Percentiles rank a stretch among this genome's conserved stretches.
Evolutionary conservation across 495 filamentous ascomycete species (phyloP).

Genomic region (Symbiotaphrina buchneri): DNA sequence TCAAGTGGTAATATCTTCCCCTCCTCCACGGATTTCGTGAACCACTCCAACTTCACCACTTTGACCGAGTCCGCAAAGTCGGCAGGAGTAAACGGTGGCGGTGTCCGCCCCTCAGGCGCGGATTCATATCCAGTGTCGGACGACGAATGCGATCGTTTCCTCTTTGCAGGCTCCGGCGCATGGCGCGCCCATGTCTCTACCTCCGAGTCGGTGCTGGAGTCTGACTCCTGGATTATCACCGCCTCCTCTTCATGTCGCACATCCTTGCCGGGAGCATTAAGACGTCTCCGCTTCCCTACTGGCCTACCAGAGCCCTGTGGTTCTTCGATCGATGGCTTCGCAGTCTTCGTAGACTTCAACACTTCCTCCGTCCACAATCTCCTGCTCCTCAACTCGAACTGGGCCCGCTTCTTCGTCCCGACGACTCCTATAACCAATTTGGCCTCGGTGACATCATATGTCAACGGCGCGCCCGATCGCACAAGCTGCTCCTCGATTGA

Average conservation of each 20-base stretch:
- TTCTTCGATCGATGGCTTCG: no score
- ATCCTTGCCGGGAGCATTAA: no score
- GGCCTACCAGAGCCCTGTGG: slow-evolving; percentile 1
- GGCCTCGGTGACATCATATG: slow-evolving; percentile 52
- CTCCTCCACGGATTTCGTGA: slow-evolving; percentile 33
- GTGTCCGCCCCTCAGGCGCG: not conserved
- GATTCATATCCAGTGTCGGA: no score
- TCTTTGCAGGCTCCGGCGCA: no score
- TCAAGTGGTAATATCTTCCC: slow-evolving; percentile 30
- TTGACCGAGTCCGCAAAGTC: slow-evolving; percentile 20
- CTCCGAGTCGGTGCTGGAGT: slow-evolving; percentile 18
- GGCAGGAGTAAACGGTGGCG: not conserved
- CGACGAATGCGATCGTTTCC: no score
- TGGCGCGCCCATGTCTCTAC: no score
- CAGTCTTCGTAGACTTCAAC: no score
- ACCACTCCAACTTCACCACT: slow-evolving; percentile 60
- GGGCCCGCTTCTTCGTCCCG: slow-evolving; percentile 39
- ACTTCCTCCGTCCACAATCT: slow-evolving; percentile 37
- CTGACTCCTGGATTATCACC: slow-evolving; percentile 10
- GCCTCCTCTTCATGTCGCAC: slow-evolving; percentile 5
- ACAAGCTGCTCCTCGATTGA: slow-evolving; percentile 38
- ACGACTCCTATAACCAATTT: slow-evolving; percentile 52
- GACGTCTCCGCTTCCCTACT: no score
- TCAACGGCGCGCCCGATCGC: slow-evolving; percentile 29
- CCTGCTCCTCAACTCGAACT: slow-evolving; percentile 50